Evolutionary conservation across 495 filamentous ascomycete species (phyloP).

Genomic region (Penicillium coprophilum): DNA sequence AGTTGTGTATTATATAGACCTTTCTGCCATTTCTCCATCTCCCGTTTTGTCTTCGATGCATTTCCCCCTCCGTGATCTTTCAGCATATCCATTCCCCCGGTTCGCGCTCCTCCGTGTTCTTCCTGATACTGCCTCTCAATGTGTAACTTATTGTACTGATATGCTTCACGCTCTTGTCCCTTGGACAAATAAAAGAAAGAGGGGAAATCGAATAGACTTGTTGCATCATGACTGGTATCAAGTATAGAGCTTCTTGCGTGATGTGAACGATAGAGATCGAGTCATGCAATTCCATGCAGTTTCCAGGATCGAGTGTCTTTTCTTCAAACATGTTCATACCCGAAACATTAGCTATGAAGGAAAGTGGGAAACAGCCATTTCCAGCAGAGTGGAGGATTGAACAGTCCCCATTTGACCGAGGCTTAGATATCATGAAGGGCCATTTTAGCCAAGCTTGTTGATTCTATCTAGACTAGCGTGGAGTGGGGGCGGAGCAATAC

Average conservation of each 20-base stretch:
- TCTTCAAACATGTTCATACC: too few species aligned
- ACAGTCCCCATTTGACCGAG: too few species aligned
- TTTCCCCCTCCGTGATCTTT: constrained; percentile 26
- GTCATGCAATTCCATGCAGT: too few species aligned
- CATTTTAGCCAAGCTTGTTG: too few species aligned
- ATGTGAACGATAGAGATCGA: too few species aligned
- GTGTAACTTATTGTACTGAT: constrained; percentile 42
- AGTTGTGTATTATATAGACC: constrained; percentile 34
- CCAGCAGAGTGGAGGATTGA: too few species aligned
- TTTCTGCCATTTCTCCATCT: constrained; percentile 21
- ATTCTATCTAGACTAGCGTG: too few species aligned
- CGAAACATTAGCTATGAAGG: too few species aligned
- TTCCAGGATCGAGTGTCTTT: too few species aligned
- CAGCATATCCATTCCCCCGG: constrained; percentile 33
- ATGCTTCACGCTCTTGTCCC: constrained; percentile 20
- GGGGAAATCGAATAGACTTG: constrained; percentile 30
- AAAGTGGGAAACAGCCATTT: too few species aligned
- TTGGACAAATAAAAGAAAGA: constrained; percentile 14
- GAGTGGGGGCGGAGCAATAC: too few species aligned
- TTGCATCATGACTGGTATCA: constrained; percentile 19
- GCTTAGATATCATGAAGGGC: too few species aligned
- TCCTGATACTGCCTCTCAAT: constrained; percentile 13
- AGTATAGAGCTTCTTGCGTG: neutral
- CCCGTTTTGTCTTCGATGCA: constrained; percentile 15
- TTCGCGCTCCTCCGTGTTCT: constrained; percentile 25